A percentile compares a stretch with the other conserved stretches of the same genome.
Evolutionary conservation across 768 basidiomycete species (phyloP).

Genomic region (Trichaptum fuscoviolaceum): DNA sequence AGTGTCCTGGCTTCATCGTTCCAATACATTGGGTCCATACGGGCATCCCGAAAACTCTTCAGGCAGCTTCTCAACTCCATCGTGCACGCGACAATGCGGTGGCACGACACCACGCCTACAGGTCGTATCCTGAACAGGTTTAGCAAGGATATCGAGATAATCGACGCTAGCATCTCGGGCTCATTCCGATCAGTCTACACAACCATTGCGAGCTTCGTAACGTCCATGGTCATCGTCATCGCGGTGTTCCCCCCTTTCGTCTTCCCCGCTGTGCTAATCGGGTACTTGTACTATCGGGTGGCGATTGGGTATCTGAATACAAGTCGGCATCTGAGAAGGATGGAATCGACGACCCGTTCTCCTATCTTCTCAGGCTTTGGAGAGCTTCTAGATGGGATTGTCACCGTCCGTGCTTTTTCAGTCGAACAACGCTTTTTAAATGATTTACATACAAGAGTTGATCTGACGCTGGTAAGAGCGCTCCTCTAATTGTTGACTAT

Average conservation of each 20-base stretch:
- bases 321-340: conserved; percentile 29
- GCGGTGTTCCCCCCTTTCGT: conserved; percentile 12
- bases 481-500: neutral
- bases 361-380: conserved; percentile 19
- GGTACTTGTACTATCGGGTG: conserved; percentile 8
- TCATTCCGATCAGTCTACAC: conserved; percentile 11
- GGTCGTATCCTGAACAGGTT: conserved; percentile 36
- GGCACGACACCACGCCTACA: conserved; percentile 79
- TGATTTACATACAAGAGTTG: conserved; percentile 28
- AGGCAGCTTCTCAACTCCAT: conserved; percentile 60
- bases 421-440: conserved; percentile 15
- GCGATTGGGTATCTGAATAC: conserved; percentile 20
- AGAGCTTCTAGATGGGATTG: conserved; percentile 20
- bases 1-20: conserved; percentile 41
- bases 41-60: conserved; percentile 34
- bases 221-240: conserved; percentile 22
- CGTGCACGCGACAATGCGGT: conserved; percentile 78
- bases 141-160: conserved; percentile 23
- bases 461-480: conserved; percentile 27
- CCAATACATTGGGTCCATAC: conserved; percentile 57
- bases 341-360: conserved; percentile 30
- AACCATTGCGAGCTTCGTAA: conserved; percentile 15
- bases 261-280: conserved; percentile 10
- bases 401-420: conserved; percentile 19
- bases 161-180: conserved; percentile 13